Evolutionary conservation across 2,329 filamentous ascomycete species (phyloP).

Genomic region (Neurospora sp.): DNA sequence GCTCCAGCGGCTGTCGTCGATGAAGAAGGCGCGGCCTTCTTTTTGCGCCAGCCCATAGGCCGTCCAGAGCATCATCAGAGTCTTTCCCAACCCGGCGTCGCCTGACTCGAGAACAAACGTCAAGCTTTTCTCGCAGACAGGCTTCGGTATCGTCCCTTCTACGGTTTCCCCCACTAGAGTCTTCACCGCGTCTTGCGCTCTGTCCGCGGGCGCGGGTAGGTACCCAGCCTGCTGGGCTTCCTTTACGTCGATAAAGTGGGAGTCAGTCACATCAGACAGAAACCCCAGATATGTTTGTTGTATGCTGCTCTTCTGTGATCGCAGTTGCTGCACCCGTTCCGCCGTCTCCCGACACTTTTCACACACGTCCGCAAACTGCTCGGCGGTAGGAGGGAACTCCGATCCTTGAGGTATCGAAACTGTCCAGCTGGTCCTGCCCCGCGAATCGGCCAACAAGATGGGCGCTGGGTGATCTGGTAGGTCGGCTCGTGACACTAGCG

Average conservation of each 20-base stretch:
- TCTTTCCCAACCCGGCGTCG: slow-evolving; percentile 68
- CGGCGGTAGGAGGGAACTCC: slow-evolving; percentile 55
- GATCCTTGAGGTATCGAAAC: slow-evolving; percentile 62
- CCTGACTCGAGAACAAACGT: slow-evolving; percentile 68
- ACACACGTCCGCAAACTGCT: slow-evolving; percentile 63
- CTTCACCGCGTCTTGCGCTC: slow-evolving; percentile 18
- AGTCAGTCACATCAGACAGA: slow-evolving; percentile 47
- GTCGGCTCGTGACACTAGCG: slow-evolving; percentile 56
- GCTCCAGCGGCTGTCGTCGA: slow-evolving; percentile 76
- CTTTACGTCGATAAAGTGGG: slow-evolving; percentile 63
- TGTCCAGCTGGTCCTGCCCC: slow-evolving; percentile 65
- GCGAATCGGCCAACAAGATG: slow-evolving; percentile 56
- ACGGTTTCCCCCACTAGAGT: slow-evolving; percentile 16
- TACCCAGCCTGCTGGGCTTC: slow-evolving; percentile 60
- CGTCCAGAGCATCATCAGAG: slow-evolving; percentile 72
- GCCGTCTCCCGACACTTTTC: slow-evolving; percentile 57
- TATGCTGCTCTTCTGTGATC: slow-evolving; percentile 27
- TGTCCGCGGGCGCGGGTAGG: slow-evolving; percentile 32
- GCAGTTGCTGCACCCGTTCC: slow-evolving; percentile 43
- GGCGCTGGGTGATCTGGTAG: slow-evolving; percentile 67
- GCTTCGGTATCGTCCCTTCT: slow-evolving; percentile 26
- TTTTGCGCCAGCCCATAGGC: slow-evolving; percentile 70
- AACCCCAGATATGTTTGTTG: slow-evolving; percentile 30
- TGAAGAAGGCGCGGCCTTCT: slow-evolving; percentile 69
- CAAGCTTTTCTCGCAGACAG: slow-evolving; percentile 59